A percentile compares a stretch with the other conserved stretches of the same genome.
Conservation (phyloP, 768 basidiomycete species). For the Terana coerulea region DNA sequence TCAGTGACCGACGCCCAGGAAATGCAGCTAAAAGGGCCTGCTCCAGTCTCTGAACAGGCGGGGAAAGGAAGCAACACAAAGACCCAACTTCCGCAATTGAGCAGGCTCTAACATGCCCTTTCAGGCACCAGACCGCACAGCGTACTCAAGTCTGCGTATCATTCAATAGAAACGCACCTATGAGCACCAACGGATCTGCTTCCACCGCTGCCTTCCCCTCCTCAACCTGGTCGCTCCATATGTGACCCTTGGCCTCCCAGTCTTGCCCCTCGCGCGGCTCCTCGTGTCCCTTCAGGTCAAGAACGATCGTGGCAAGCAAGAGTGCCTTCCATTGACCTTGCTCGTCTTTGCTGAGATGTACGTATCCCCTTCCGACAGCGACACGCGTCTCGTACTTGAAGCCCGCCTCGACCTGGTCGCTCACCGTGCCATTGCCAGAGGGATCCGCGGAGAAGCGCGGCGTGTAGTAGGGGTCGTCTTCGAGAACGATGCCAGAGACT, state of each 20-base stretch:
- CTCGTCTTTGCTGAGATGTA: conserved; percentile 27
- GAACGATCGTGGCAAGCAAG: conserved; percentile 30
- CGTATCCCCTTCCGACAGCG: conserved; percentile 31
- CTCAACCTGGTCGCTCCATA: conserved; percentile 37
- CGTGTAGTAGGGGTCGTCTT: conserved; percentile 19
- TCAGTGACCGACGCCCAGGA: too few relatives aligned
- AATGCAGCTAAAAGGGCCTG: too few relatives aligned
- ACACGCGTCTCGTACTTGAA: conserved; percentile 35
- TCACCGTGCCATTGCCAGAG: conserved; percentile 20
- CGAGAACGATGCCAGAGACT: conserved; percentile 24
- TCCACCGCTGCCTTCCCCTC: conserved; percentile 37
- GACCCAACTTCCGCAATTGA: too few relatives aligned
- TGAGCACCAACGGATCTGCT: conserved; percentile 46
- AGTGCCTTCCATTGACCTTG: conserved; percentile 33
- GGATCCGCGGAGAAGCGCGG: conserved; percentile 5
- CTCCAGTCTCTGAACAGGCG: too few relatives aligned
- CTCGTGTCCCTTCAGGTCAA: conserved; percentile 33
- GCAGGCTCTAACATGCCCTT: too few relatives aligned
- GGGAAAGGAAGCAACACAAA: too few relatives aligned
- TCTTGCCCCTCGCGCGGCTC: conserved; percentile 24
- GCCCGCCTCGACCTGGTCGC: conserved; percentile 31
- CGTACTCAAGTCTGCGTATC: too few relatives aligned
- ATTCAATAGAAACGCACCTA: too few relatives aligned
- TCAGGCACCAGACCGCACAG: too few relatives aligned
- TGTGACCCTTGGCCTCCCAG: conserved; percentile 37